Evolutionary conservation across 495 filamentous ascomycete genomes (phyloP), one percentile per base, ranked within the genome.

Genomic region (Talaromyces thailandensis): DNA sequence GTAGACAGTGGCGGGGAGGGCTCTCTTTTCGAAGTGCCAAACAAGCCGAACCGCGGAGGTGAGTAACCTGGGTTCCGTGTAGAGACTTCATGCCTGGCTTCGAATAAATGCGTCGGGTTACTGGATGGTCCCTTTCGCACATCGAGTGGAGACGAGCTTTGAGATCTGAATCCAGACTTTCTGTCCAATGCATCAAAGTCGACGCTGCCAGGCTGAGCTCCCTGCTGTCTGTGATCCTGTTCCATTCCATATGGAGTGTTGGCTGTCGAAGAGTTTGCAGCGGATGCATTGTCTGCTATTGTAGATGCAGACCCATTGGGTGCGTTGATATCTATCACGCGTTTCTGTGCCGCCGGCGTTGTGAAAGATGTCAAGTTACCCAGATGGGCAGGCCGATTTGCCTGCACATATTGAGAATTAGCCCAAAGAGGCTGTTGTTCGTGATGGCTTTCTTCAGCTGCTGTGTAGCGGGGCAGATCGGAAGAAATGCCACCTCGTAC

Each of bases 391-490:
- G 43, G 53, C 21, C 18, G 35, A 53, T 45, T 57, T 5, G 55
- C 48, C 24, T 57, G 56, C 37, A 73, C 69, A n/a, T 63, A 60
- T 63, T 92, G 89, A 14, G 90, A 88, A 70, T 94, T 94, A 28
- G 90, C 89, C 91, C 91, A 96, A 1, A 90, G 88, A 93, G 64
- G 89, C 11, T 55, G 51, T 26, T 55, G 85, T 60, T 92, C 88
- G 57, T 93, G 80, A 65, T 92, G 93, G 55, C 88, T 86, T 69
- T 93, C 90, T 66, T 92, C 90, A 9, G 89, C 91, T 37, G 87
- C 81, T 9, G 84, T 79, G 16, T 48, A 72, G 50, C 70, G 71
- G 67, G 72, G 73, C 25, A 67, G 58, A 40, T 68, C 76, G 4
- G 75, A 74, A 52, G 75, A 70, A 70, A 78, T 73, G 52, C 70